Conservation (phyloP, 2,329 filamentous ascomycete genomes). For the Aspergillus brasiliensis region DNA sequence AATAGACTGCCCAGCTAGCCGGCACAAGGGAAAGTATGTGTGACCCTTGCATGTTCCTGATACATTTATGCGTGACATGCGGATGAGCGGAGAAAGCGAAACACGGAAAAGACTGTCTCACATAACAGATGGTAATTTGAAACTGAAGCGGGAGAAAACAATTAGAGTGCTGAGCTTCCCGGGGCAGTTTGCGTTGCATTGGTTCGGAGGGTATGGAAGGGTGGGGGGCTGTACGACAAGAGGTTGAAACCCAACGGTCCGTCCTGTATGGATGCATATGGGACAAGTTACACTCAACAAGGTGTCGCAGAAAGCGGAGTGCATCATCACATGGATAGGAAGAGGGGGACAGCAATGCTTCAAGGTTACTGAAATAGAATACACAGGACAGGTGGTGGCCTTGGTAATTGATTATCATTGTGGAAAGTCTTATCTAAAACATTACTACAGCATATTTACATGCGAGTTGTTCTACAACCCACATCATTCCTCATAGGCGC, state of each 20-base stretch:
- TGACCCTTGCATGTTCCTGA: no score
- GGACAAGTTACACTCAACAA: not conserved
- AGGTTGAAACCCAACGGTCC: not conserved
- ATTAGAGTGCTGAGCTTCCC: no score
- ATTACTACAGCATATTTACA: not conserved
- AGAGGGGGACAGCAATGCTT: no score
- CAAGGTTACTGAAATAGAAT: no score
- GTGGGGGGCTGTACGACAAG: not conserved
- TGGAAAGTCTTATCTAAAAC: not conserved
- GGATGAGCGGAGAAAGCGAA: no score
- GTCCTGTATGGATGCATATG: not conserved
- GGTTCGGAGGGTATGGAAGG: not conserved
- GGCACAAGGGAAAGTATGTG: no score
- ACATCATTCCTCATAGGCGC: constrained; percentile 50
- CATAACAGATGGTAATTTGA: no score
- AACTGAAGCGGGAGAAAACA: not conserved
- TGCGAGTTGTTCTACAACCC: not conserved
- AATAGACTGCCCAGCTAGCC: no score
- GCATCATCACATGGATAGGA: not conserved
- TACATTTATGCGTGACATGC: no score
- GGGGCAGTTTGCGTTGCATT: not conserved
- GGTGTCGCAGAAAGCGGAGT: not conserved
- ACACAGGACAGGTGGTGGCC: not conserved
- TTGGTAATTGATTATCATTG: not conserved
- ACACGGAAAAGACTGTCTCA: no score